phyloP scores from a whole-genome alignment of 2,329 filamentous ascomycete species.

The Aspergillus flavus region DNA sequence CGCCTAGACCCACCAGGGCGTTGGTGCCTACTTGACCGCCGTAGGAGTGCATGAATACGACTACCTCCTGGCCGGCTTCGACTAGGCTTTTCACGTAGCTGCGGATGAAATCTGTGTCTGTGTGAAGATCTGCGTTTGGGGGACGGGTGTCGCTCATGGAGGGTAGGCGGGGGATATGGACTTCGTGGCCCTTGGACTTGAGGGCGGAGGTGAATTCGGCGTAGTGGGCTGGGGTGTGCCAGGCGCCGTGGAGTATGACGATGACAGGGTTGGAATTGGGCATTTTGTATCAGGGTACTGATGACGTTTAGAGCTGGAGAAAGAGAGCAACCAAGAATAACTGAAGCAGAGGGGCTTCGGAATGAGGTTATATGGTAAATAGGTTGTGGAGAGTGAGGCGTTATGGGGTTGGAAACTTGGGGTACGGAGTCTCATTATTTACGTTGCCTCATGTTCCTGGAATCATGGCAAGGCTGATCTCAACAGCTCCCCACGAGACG shows the following conservation, averaged over 20 bases:
- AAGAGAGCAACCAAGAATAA: no score
- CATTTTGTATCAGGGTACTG: not conserved
- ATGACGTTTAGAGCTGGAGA: no score
- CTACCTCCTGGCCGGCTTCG: constrained; percentile 4
- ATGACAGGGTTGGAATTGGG: not conserved
- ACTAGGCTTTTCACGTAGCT: constrained; percentile 4
- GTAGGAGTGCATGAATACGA: constrained; percentile 16
- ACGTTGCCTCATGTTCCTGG: no score
- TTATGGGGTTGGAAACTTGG: no score
- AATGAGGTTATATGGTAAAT: no score
- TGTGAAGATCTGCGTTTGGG: not conserved
- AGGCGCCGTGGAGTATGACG: not conserved
- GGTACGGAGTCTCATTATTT: no score
- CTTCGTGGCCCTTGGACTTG: not conserved
- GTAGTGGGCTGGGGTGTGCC: not conserved
- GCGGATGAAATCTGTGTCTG: not conserved
- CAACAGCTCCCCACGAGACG: no score
- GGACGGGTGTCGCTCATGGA: not conserved
- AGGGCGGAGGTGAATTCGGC: not conserved
- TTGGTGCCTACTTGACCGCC: constrained; percentile 8
- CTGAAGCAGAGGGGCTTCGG: no score
- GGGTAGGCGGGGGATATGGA: not conserved
- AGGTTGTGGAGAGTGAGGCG: no score
- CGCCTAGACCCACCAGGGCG: not conserved
- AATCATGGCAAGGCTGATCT: no score